Percentiles rank a stretch among this genome's conserved stretches.
These are phyloP conservation scores for Biscutella auriculata DNA, from an alignment of 441 rosid genomes.

Conservation along the genomic window DNA sequence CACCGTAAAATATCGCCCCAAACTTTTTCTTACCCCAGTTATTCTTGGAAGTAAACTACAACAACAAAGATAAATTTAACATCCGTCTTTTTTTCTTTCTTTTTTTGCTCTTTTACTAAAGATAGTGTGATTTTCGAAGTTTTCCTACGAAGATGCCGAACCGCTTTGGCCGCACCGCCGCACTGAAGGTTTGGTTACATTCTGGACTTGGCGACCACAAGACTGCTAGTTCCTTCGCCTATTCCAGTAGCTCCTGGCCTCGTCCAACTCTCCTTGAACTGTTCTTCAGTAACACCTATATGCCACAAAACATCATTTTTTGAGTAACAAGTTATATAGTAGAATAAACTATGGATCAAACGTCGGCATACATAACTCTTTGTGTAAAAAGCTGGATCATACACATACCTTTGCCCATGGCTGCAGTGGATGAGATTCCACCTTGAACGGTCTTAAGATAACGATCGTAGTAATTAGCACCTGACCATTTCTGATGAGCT, in stretches of 20 bases:
- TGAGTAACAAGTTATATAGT: neutral
- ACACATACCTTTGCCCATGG: slow-evolving; percentile 96
- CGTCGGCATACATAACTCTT: no score
- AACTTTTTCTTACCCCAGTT: slow-evolving; percentile 3
- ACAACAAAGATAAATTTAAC: slow-evolving; percentile 9
- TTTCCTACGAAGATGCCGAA: neutral
- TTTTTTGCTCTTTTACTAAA: slow-evolving; percentile 1
- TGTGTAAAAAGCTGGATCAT: no score
- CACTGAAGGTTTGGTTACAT: slow-evolving; percentile 28
- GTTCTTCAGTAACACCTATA: slow-evolving; percentile 88
- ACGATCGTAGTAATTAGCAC: slow-evolving; percentile 75
- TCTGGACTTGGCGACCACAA: slow-evolving; percentile 70
- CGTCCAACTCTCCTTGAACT: slow-evolving; percentile 83
- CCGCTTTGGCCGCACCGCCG: slow-evolving; percentile 2
- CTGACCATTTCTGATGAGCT: slow-evolving; percentile 95
- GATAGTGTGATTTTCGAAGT: slow-evolving; percentile 14
- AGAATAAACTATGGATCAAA: neutral
- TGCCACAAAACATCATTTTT: neutral
- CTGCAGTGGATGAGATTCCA: slow-evolving; percentile 89
- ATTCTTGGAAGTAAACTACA: slow-evolving; percentile 3
- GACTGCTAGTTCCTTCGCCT: slow-evolving; percentile 35
- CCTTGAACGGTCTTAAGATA: slow-evolving; percentile 89
- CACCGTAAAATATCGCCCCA: slow-evolving; percentile 15
- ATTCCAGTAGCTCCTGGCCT: slow-evolving; percentile 46
- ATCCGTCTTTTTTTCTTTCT: neutral